Base-by-base conservation (phyloP, 192 early-diverging fungal species). In the Backusella tarrabulga region DNA sequence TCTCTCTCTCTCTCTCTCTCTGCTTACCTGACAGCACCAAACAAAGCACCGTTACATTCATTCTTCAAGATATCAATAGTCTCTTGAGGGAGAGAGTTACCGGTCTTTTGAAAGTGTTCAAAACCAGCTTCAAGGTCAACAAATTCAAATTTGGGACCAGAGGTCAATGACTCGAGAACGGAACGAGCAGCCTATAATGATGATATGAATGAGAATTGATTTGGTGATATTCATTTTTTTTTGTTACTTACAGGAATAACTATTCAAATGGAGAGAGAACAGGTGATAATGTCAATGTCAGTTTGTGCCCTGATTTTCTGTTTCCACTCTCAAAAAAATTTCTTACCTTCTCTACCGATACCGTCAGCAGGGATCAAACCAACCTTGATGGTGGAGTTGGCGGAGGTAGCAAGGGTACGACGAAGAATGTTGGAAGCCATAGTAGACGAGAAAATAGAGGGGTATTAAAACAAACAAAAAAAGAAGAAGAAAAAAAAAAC, bases 341-440 rank as follows among this genome's bases (percentile, higher is more conserved):
- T 46, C 79, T 78, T 95, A 77, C 98, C 98, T 87, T 99, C 98
- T 70, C 89, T 87, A 73, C 97, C 97, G 75, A 99, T 99, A 68
- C 98, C 97, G 83, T 99, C 98, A 40, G 95, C 97, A 14, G 97
- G 98, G 79, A 98, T 95, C 74, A 99, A 87, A 15, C 95, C 97
- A 76, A 98, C 95, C 56, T 90, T 96, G 46, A 95, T 81, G 54
- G 82, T 74, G 34, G 80, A 71, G 63, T 83, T 81, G 19, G 81
- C 35, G 29, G 83, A 71, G 19, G 84, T 74, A n/a, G 80, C 73
- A 26, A 87, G 77, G 11, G 81, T 66, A 44, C 85, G 81, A 71
- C 80, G 75, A 35, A 84, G 70, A 15, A 78, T 50, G 32, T 74
- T 74, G 35, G 74, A 77, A 77, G 77, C 81, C 85, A 84, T 85